Base-by-base conservation (phyloP, 2,329 filamentous ascomycete species). In the Cladophialophora carrionii region DNA sequence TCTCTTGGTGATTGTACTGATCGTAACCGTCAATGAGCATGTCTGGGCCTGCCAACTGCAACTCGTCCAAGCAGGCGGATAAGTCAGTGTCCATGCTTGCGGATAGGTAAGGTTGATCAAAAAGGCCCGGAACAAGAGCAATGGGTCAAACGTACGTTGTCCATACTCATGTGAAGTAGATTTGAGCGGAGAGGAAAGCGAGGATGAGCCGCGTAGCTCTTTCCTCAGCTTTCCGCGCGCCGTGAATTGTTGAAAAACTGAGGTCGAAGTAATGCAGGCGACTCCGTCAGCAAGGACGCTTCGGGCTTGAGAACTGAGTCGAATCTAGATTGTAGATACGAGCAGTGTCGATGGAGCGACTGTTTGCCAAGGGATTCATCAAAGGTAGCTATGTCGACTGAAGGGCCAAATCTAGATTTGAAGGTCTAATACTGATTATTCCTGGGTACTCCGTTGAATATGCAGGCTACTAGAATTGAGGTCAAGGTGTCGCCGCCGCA, bases 1-100 rank as follows among this genome's bases (percentile, higher is more conserved):
- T 82, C 75, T 86, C 85, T 74, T 87, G 85, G 78, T 87, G 84
- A 74, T 83, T 85, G 73, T 86, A 85, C 68, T 84, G 79, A 61
- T 81, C 80, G 70, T 81, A 80, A 66, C 80, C 78, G 72, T 88
- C 85, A 72, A 88, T 81, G 75, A 87, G 80, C 84, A 87, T 87
- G 72, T 87, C 85, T 77, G 81, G 85, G 71, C 83, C 84, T 70
- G 76, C 72, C 73, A 85, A 79, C 85, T 87, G 75, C 63, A 72
- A 26, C 58, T 64, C 49, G 34, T 53, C 62, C 63, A 69, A 64
- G 57, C 62, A 64, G 66, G 67, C 68, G 49, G 68, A 65, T 61
- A 75, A 65, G 71, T 76, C 68, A 77, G 76, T 57, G 49, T 62
- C 64, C 64, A 70, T 68, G 51, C 10, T 62, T 32, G 17, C 32